These are phyloP conservation scores for Penicillium salamii DNA, from an alignment of 495 filamentous ascomycete genomes.

Conservation along the genomic window DNA sequence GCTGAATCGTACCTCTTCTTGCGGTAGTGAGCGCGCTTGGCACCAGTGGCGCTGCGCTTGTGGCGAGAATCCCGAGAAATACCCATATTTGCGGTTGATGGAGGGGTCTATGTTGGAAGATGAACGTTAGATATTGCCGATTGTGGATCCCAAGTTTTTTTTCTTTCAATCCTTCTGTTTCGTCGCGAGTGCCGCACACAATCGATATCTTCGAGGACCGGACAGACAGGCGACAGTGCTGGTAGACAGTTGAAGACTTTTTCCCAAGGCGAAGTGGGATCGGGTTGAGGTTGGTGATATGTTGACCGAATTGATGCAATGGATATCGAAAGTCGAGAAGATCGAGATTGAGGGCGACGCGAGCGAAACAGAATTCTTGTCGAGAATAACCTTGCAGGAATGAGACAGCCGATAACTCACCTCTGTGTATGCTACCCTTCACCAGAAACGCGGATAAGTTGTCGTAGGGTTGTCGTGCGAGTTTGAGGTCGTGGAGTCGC, in stretches of 20 bases:
- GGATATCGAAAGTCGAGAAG: conserved; percentile 4
- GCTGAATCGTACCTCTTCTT: conserved; percentile 66
- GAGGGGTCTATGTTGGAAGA: conserved; percentile 43
- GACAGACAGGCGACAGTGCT: neutral
- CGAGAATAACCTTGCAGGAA: conserved; percentile 14
- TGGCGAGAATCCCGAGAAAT: conserved; percentile 99
- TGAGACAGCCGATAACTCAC: conserved; percentile 34
- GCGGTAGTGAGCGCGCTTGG: conserved; percentile 92
- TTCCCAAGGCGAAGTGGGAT: conserved; percentile 7
- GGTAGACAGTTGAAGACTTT: neutral
- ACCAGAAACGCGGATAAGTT: conserved; percentile 47
- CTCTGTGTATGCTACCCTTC: conserved; percentile 50
- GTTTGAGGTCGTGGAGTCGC: conserved; percentile 41
- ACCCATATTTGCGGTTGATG: conserved; percentile 84
- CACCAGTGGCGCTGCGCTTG: conserved; percentile 97
- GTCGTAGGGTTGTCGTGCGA: conserved; percentile 45
- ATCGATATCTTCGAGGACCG: conserved; percentile 9
- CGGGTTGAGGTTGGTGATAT: conserved; percentile 7
- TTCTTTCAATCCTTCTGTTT: conserved; percentile 24
- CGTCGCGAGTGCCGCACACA: conserved; percentile 14
- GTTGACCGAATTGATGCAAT: conserved; percentile 16
- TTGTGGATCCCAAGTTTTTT: conserved; percentile 11
- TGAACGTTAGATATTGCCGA: conserved; percentile 24
- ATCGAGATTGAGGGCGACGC: conserved; percentile 22
- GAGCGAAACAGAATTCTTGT: conserved; percentile 25